These are phyloP conservation scores for Plenodomus biglobosus DNA, from an alignment of 2,329 filamentous ascomycete species.

Conservation along the genomic window DNA sequence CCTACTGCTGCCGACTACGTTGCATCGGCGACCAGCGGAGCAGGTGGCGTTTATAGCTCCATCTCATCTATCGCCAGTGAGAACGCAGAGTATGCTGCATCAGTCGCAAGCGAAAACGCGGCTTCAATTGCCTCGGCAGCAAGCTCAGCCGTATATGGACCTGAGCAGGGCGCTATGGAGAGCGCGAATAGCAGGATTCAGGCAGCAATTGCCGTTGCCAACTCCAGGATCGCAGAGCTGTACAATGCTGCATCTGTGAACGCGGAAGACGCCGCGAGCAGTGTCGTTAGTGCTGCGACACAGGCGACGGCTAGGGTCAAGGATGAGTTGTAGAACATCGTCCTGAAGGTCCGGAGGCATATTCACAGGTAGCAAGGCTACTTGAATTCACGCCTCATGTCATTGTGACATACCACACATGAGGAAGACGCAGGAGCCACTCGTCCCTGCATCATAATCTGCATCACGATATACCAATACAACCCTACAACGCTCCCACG, in stretches of 20 bases:
- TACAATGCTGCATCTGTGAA: constrained; percentile 42
- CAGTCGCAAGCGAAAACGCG: constrained; percentile 48
- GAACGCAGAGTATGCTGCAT: constrained; percentile 45
- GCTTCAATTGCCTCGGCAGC: constrained; percentile 38
- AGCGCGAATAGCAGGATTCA: constrained; percentile 48
- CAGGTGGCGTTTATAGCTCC: constrained; percentile 35
- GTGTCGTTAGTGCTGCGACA: constrained; percentile 40
- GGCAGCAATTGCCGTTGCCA: constrained; percentile 49
- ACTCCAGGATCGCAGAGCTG: constrained; percentile 46
- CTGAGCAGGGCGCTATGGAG: constrained; percentile 50
- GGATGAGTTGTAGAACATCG: constrained; percentile 52
- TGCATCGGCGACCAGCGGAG: constrained; percentile 50
- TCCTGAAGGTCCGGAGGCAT: background rate
- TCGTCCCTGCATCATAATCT: background rate
- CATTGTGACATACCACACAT: background rate
- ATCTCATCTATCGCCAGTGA: constrained; percentile 20
- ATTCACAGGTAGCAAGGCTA: background rate
- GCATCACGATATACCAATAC: background rate
- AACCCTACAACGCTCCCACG: background rate
- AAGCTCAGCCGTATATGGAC: constrained; percentile 53
- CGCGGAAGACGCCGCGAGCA: constrained; percentile 52
- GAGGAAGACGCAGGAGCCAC: too few species aligned
- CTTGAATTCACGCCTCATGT: background rate
- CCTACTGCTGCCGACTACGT: constrained; percentile 50
- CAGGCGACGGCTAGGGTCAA: constrained; percentile 51